phyloP scores from a whole-genome alignment of 495 filamentous ascomycete genomes.

The Pyrenopolyporus hunteri region DNA sequence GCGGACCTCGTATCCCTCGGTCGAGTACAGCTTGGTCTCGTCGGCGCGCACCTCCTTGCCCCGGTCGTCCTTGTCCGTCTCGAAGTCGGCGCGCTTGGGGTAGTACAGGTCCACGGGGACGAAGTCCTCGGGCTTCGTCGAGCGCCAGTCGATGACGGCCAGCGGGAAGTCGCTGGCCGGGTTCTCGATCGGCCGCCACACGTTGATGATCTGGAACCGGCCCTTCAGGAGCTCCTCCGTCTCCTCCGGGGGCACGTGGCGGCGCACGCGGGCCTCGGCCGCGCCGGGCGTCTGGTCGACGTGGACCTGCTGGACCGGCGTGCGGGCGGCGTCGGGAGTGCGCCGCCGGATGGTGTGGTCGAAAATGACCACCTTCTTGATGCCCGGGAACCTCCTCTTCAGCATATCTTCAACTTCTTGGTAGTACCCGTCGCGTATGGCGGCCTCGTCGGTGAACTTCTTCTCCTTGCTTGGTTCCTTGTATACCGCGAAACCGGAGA shows the following conservation, averaged over 20 bases:
- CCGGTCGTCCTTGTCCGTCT: conserved; percentile 43
- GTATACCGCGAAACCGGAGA: conserved; percentile 50
- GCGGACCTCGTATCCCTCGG: conserved; percentile 53
- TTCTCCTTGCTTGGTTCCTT: conserved; percentile 50
- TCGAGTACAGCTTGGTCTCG: conserved; percentile 26
- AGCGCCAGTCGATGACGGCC: conserved; percentile 69
- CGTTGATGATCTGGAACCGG: conserved; percentile 81
- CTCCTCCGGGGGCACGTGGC: conserved; percentile 62
- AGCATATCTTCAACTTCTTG: conserved; percentile 76
- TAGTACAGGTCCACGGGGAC: conserved; percentile 74
- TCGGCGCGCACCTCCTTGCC: conserved; percentile 46
- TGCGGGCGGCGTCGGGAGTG: conserved; percentile 56
- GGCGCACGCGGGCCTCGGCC: conserved; percentile 65
- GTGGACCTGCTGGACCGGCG: conserved; percentile 75
- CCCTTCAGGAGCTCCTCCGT: conserved; percentile 62
- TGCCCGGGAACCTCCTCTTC: conserved; percentile 62
- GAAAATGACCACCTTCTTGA: conserved; percentile 73
- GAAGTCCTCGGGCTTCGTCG: conserved; percentile 67
- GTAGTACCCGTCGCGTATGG: conserved; percentile 74
- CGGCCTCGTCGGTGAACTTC: conserved; percentile 65
- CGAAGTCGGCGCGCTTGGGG: conserved; percentile 58
- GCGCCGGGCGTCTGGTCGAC: conserved; percentile 79
- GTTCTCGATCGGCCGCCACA: conserved; percentile 77
- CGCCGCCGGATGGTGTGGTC: conserved; percentile 84
- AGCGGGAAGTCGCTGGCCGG: conserved; percentile 71